Evolutionary conservation across 371 early-diverging fungal species (phyloP), one percentile per base, ranked within the genome.

Genomic region (Aphelidium insulamus): DNA sequence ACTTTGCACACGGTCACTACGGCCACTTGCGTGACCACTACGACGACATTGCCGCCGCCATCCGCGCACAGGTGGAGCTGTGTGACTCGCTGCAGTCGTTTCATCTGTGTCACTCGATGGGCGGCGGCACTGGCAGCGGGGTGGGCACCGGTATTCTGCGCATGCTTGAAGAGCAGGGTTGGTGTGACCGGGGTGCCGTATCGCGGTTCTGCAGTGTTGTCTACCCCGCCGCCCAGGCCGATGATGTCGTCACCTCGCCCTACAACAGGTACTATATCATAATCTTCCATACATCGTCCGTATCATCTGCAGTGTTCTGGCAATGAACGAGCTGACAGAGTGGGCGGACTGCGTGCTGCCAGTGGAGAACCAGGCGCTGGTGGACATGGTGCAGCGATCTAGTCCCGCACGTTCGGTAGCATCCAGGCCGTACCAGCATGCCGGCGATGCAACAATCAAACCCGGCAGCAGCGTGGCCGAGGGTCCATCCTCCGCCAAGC

Each of bases 71-170:
- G 41, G 59, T 62, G 6, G 78, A 77, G 43, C 39, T 26, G 24
- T 67, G 71, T 38, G 73, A 76, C 41, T 21, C 48, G 16, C 36
- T 74, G n/a, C 70, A 72, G 38, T 50, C 59, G 1, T 54, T 63
- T 44, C 57, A 69, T 30, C 21, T 68, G 11, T 43, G 67, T 17
- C 55, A 57, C 26, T 66, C 69, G 15, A 33, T 67, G 7, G 75
- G 75, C 12, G 78, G 78, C 6, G 78, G 78, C 10, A 77, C 78
- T 6, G 78, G 78, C 2, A 55, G 57, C 9, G 78, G 78, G 10
- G 52, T 72, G 25, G 75, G 77, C 12, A 62, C 66, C 3, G 55
- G 47, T 34, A 28, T 75, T 5, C 23, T 50, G 10, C 60, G 61
- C 30, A 21, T 55, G 38, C 38, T 77, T 2, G 11, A 28, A 14